A percentile compares a stretch with the other conserved stretches of the same genome.
These are phyloP conservation scores for Coemansia sp. DNA, from an alignment of 192 early-diverging fungal genomes.

Conservation along the genomic window DNA sequence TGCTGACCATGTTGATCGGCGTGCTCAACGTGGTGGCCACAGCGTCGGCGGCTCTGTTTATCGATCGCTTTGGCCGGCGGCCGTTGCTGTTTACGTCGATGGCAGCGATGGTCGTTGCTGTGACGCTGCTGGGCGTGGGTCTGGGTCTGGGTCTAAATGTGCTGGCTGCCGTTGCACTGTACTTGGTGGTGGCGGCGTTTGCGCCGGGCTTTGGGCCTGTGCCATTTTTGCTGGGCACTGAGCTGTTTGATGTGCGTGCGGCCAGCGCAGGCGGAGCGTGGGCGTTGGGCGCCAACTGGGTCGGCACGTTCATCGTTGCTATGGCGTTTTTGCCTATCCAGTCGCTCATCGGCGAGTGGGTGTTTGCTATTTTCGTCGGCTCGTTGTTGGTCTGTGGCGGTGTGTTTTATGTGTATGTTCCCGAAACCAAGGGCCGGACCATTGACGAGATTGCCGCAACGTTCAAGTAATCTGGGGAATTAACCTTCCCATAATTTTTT, in stretches of 20 bases:
- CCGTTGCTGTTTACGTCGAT: conserved; percentile 72
- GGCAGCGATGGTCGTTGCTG: conserved; percentile 62
- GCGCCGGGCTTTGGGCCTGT: conserved; percentile 53
- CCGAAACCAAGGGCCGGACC: conserved; percentile 49
- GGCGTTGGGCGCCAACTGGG: conserved; percentile 51
- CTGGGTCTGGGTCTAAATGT: conserved; percentile 71
- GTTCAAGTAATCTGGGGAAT: conserved; percentile 7
- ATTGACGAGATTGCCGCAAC: conserved; percentile 46
- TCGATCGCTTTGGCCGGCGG: conserved; percentile 78
- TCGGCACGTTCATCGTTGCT: conserved; percentile 47
- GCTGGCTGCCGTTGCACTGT: conserved; percentile 67
- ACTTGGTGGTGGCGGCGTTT: conserved; percentile 50
- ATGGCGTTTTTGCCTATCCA: conserved; percentile 42
- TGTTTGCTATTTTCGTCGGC: conserved; percentile 49
- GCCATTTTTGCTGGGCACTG: conserved; percentile 51
- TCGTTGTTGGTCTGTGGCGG: conserved; percentile 25
- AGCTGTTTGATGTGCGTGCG: conserved; percentile 47
- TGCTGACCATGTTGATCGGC: conserved; percentile 76
- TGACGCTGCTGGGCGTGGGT: conserved; percentile 60
- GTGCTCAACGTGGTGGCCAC: conserved; percentile 79
- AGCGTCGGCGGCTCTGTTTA: conserved; percentile 64
- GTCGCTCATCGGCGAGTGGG: conserved; percentile 49
- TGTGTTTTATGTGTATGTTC: conserved; percentile 35
- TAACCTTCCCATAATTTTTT: too few species aligned
- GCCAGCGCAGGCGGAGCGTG: conserved; percentile 45